These are phyloP conservation scores for Rhodosporidiobolus sp. DNA, from an alignment of 768 basidiomycete species.

Conservation along the genomic window DNA sequence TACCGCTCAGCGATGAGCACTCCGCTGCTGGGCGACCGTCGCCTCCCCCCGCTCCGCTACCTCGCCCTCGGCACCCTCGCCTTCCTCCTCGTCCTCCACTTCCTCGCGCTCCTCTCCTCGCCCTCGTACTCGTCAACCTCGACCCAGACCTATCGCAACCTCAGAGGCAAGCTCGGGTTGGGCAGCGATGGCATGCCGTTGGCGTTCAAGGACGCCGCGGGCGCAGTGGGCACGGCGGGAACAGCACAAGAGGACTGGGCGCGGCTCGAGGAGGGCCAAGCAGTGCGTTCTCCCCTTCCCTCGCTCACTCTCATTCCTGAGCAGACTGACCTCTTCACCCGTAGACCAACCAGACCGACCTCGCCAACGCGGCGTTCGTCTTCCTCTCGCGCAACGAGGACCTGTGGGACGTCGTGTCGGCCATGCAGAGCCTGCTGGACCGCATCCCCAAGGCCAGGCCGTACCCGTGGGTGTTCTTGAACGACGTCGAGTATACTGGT, in stretches of 20 bases:
- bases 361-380: neutral
- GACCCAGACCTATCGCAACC: too few species aligned
- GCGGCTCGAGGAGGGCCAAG: constrained; percentile 9
- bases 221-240: too few species aligned
- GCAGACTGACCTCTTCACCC: neutral
- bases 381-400: constrained; percentile 19
- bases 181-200: constrained; percentile 15
- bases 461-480: too few species aligned
- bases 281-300: constrained; percentile 35
- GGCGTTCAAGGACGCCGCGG: too few species aligned
- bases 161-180: neutral
- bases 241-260: neutral
- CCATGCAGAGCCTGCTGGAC: constrained; percentile 12
- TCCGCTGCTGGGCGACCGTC: neutral
- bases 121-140: too few species aligned
- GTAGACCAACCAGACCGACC: neutral
- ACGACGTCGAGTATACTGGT: too few species aligned
- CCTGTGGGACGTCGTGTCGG: constrained; percentile 15
- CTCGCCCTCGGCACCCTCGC: neutral
- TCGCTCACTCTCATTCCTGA: neutral
- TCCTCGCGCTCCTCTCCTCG: neutral
- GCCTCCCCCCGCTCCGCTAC: too few species aligned
- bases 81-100: neutral
- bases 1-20: neutral
- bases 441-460: neutral